phyloP scores from a whole-genome alignment of 2,329 filamentous ascomycete genomes.

The Aureobasidium lini region DNA sequence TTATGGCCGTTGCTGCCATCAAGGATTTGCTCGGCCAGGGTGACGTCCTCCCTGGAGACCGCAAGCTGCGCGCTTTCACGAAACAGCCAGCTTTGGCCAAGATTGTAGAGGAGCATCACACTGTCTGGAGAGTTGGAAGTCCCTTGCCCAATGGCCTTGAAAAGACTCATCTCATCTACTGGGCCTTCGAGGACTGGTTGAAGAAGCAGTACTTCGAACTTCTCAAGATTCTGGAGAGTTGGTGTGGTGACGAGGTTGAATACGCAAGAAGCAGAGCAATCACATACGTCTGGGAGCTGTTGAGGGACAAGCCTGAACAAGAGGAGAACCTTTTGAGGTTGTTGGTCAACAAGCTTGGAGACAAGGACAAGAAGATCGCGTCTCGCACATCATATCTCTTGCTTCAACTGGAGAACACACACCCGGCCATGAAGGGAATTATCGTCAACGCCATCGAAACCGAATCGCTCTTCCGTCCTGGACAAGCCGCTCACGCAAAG shows the following conservation, averaged over 20 bases:
- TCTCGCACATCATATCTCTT: constrained; percentile 88
- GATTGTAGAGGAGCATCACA: constrained; percentile 56
- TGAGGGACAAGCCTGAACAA: constrained; percentile 95
- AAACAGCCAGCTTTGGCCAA: constrained; percentile 70
- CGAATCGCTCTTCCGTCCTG: constrained; percentile 78
- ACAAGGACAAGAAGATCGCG: constrained; percentile 90
- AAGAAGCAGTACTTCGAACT: constrained; percentile 92
- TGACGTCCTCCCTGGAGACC: constrained; percentile 70
- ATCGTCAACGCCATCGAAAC: constrained; percentile 80
- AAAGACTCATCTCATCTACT: constrained; percentile 71
- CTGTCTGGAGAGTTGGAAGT: constrained; percentile 61
- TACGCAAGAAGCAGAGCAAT: constrained; percentile 83
- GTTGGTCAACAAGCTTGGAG: constrained; percentile 92
- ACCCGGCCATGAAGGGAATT: constrained; percentile 88
- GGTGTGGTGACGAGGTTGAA: constrained; percentile 92
- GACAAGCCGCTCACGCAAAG: constrained; percentile 79
- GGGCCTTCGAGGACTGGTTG: constrained; percentile 92
- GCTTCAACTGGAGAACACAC: constrained; percentile 80
- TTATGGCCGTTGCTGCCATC: constrained; percentile 84
- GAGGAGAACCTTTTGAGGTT: constrained; percentile 88
- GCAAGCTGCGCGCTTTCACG: constrained; percentile 72
- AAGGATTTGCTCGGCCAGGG: constrained; percentile 93
- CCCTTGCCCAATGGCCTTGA: constrained; percentile 66
- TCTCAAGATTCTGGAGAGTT: constrained; percentile 80
- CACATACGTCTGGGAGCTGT: constrained; percentile 81